These are phyloP conservation scores for Laburnicola sp. DNA, from an alignment of 2,329 filamentous ascomycete genomes.

Conservation along the genomic window DNA sequence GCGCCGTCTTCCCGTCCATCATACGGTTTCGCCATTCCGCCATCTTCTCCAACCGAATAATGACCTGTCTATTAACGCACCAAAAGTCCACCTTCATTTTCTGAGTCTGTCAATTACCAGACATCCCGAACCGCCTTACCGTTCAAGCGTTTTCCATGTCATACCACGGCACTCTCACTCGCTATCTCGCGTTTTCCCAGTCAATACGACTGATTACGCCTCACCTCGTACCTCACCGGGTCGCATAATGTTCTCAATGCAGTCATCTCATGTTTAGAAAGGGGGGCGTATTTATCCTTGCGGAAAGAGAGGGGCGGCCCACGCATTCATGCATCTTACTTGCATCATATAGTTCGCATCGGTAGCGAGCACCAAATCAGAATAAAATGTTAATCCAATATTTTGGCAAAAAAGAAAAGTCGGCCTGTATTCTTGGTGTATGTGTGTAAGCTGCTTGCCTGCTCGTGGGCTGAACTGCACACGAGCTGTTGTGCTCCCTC, in stretches of 20 bases:
- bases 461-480: neutral
- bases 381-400: neutral
- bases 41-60: no score
- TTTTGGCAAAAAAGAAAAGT: no score
- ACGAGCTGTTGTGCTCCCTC: neutral
- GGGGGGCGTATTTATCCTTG: neutral
- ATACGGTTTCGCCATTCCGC: no score
- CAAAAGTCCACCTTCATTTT: no score
- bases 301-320: neutral
- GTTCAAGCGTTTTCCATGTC: constrained; percentile 1
- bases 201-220: neutral
- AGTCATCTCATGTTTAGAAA: neutral
- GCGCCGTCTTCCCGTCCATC: no score
- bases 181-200: neutral
- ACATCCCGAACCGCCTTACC: neutral
- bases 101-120: neutral
- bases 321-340: neutral
- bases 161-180: neutral
- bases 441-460: neutral
- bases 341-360: neutral
- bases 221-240: neutral
- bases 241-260: neutral
- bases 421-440: no score
- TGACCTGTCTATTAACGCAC: no score
- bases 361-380: neutral